Base-by-base conservation (phyloP, 768 basidiomycete species). In the Tubosaeta sp. region DNA sequence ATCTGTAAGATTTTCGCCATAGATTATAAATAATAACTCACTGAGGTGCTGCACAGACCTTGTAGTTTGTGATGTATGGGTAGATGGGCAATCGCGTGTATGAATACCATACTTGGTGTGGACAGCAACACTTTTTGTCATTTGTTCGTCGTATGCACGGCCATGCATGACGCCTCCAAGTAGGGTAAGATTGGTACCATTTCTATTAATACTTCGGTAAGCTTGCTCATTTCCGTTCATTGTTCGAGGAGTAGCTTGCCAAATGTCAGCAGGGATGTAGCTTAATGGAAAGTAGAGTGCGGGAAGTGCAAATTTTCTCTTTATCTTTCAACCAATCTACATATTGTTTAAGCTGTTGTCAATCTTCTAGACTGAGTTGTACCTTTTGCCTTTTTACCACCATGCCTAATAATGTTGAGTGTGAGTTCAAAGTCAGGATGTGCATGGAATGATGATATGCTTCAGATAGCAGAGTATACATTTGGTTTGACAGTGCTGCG, bases 281-380 rank as follows among this genome's bases (percentile, higher is more conserved):
- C 43, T 53, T 5, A 22, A 27, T 11, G 47, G 51, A 14, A n/a
- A 31, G 27, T 53, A 56, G 1, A 56, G 17, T 22, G 42, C 51
- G 10, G 43, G 43, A 12, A 50, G 26, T 13, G 8, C 5, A 11
- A 50, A 44, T 5, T 10, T 6, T 31, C 1, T 50, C 49, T 29
- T 59, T 59, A 33, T 59, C 43, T 7, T 16, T 32, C 6, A 54
- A 35, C 52, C 58, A 59, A 16, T 25, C 58, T 56, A 32, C 10
- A 4, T 29, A 29, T 29, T 29, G 27, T 29, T 29, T 29, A 29
- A 8, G 27, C 27, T 8, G 8, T 29, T 5, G 27, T 29, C 8
- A 8, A 29, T 29, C 27, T 29, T 29, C 27, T 29, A 29, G 8
- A 29, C 8, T 29, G 8, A 29, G 27, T 29, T 29, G 27, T 50